Percentiles rank a stretch among this genome's conserved stretches.
Conservation (phyloP, 2,329 filamentous ascomycete genomes). For the Calonectria honghensis region DNA sequence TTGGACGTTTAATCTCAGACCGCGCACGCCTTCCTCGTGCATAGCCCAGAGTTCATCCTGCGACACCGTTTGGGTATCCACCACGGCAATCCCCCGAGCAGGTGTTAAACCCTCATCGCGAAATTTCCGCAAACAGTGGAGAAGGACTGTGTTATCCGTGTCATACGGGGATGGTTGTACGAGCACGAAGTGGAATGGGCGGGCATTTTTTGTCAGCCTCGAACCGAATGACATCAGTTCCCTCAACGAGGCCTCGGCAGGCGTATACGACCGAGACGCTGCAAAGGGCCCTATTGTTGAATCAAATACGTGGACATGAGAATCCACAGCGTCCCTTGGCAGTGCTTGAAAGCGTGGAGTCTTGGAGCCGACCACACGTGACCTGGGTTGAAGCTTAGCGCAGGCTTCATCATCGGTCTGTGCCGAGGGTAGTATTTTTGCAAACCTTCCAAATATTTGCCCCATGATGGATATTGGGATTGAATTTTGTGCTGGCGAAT, state of each 20-base stretch:
- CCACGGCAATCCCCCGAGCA: slow-evolving; percentile 28
- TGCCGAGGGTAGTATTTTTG: background rate
- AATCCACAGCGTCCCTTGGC: slow-evolving; percentile 14
- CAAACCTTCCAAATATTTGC: slow-evolving; percentile 5
- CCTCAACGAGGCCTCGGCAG: slow-evolving; percentile 14
- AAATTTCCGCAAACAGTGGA: slow-evolving; percentile 22
- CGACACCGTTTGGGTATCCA: background rate
- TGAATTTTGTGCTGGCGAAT: too few relatives aligned
- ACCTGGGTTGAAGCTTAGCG: slow-evolving; percentile 1
- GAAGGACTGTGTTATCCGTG: slow-evolving; percentile 22
- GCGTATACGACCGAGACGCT: slow-evolving; percentile 18
- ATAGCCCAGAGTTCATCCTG: slow-evolving; percentile 27
- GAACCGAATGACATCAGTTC: slow-evolving; percentile 20
- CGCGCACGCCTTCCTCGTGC: slow-evolving; percentile 26
- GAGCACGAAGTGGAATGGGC: slow-evolving; percentile 14
- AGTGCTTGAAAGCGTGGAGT: background rate
- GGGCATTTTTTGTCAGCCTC: slow-evolving; percentile 4
- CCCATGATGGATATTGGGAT: background rate
- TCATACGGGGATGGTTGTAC: slow-evolving; percentile 29
- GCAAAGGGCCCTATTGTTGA: slow-evolving; percentile 9
- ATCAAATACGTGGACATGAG: slow-evolving; percentile 31
- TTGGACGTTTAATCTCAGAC: slow-evolving; percentile 25
- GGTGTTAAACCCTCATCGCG: background rate
- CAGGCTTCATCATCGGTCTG: background rate
- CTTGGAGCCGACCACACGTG: slow-evolving; percentile 14